phyloP scores from a whole-genome alignment of 1,284 basidiomycete species.

The Stereum hirsutum region DNA sequence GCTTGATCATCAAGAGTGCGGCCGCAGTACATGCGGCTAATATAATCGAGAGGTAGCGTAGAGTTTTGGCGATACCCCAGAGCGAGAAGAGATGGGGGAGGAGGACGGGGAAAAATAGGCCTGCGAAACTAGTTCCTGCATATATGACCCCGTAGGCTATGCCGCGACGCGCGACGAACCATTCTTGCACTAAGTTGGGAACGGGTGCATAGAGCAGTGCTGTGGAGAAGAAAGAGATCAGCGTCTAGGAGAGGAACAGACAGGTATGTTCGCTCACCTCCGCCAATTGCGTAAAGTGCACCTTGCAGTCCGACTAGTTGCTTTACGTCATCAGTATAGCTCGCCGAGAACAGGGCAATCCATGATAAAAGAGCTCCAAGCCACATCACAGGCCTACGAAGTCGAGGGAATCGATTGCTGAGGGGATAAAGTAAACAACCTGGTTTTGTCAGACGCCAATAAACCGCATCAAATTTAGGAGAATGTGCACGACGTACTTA shows the following conservation, averaged over 20 bases:
- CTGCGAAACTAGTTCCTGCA: slow-evolving; percentile 24
- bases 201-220: slow-evolving; percentile 26
- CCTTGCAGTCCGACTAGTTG: slow-evolving; percentile 28
- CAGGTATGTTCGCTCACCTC: slow-evolving; percentile 16
- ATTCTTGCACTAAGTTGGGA: slow-evolving; percentile 30
- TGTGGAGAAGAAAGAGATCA: slow-evolving; percentile 8
- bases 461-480: too few species aligned
- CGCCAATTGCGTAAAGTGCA: slow-evolving; percentile 27
- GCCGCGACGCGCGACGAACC: slow-evolving; percentile 31
- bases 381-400: too few species aligned
- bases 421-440: too few species aligned
- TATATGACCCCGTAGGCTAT: slow-evolving; percentile 29
- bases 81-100: slow-evolving; percentile 20
- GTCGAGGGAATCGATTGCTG: too few species aligned
- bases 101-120: slow-evolving; percentile 26
- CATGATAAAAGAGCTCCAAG: too few species aligned
- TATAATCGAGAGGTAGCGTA: slow-evolving; percentile 22
- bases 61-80: slow-evolving; percentile 18
- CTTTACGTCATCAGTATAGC: slow-evolving; percentile 15
- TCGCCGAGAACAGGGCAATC: background rate
- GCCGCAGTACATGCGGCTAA: slow-evolving; percentile 14
- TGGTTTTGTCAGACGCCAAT: too few species aligned
- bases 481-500: too few species aligned
- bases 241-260: background rate
- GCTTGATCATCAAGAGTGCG: slow-evolving; percentile 22